These are phyloP conservation scores for Backusella australiensis DNA, from an alignment of 192 early-diverging fungal species.

Conservation along the genomic window DNA sequence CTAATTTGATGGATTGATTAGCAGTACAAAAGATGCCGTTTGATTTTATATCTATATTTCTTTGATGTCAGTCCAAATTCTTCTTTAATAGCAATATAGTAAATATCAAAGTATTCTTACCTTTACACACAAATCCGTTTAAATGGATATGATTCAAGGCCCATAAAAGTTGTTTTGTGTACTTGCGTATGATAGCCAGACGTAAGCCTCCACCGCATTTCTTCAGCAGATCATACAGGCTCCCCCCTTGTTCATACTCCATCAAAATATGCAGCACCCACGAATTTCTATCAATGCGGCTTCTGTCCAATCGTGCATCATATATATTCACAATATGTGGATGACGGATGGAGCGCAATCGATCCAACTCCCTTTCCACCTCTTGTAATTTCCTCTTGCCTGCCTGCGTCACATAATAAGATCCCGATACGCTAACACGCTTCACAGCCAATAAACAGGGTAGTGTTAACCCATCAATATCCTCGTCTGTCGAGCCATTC, in stretches of 20 bases:
- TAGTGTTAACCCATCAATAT: not conserved
- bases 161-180: slow-evolving; percentile 65
- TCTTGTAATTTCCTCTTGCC: slow-evolving; percentile 60
- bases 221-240: slow-evolving; percentile 61
- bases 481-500: not conserved
- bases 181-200: slow-evolving; percentile 48
- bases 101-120: slow-evolving; percentile 16
- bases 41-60: slow-evolving; percentile 44
- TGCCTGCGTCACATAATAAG: slow-evolving; percentile 46
- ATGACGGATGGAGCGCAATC: slow-evolving; percentile 55
- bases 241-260: slow-evolving; percentile 48
- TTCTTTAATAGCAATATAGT: not conserved
- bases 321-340: slow-evolving; percentile 58
- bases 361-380: slow-evolving; percentile 57
- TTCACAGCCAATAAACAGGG: slow-evolving; percentile 25
- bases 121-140: slow-evolving; percentile 65
- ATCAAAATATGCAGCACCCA: slow-evolving; percentile 53
- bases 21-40: slow-evolving; percentile 43
- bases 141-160: slow-evolving; percentile 62
- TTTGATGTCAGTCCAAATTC: not conserved
- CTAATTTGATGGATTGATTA: slow-evolving; percentile 56
- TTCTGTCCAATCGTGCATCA: slow-evolving; percentile 52
- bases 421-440: slow-evolving; percentile 39
- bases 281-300: slow-evolving; percentile 5
- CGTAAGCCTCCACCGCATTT: slow-evolving; percentile 59